Base-by-base conservation (phyloP, 2,329 filamentous ascomycete genomes). In the Gaeumannomyces sp. region DNA sequence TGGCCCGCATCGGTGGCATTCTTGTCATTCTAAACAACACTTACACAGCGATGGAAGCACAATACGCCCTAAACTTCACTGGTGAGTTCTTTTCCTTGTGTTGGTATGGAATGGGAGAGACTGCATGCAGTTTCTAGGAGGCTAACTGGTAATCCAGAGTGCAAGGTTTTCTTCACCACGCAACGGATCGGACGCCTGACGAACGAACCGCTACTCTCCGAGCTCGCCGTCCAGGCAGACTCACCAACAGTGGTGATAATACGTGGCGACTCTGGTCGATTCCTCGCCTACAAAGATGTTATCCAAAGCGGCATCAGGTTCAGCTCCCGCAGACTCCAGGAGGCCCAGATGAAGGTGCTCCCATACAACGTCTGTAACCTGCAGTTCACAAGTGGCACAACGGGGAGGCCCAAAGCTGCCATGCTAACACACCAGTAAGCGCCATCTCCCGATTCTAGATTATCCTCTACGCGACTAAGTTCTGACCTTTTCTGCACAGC, bases 1-100 rank as follows among this genome's bases (percentile, higher is more conserved):
- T 86, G 14, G 86, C 87, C 57, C 81, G 85, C 60, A 82, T 90
- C 25, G 88, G 88, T 13, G 87, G 84, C 60, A 86, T 89, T 60
- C 79, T 93, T 63, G 90, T 93, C 33, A 91, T 93, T 59, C 78
- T 93, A 69, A 93, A 93, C 77, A 93, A 92, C 76, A 93, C 90
- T 0, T 93, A 93, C 73, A 93, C 90, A 1, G 82, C 87, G 2
- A 85, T 83, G 1, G 90, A 93, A 76, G 86, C 89, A 61, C 82
- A 87, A 73, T 89, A 90, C 74, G 90, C 88, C 13, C 75, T 93
- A 33, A 82, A 83, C 64, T 91, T 92, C 71, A 87, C 89, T 22
- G 86, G 87, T 89, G 76, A 69, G 79, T 73, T 25, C 28, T 31
- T 4, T 19, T 1, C 4, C 38, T 27, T 38, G 10, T 29, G 7